These are phyloP conservation scores for Osmanthus fragrans DNA, from an alignment of 257 asterid species.

Conservation along the genomic window DNA sequence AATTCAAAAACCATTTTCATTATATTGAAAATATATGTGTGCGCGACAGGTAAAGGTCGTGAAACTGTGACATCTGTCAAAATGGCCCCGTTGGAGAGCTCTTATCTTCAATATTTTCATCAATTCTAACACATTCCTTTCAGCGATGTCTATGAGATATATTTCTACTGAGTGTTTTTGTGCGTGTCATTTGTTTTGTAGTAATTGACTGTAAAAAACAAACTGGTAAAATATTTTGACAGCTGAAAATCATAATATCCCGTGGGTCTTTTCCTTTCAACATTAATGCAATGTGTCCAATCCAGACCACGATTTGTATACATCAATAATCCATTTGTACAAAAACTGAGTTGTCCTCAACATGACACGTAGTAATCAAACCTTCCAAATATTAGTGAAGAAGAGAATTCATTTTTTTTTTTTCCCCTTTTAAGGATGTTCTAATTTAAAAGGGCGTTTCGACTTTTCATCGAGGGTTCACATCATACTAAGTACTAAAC, in stretches of 20 bases:
- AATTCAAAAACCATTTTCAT: not conserved
- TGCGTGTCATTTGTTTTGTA: slow-evolving; percentile 17
- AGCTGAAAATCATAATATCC: not conserved
- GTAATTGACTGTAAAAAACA: not conserved
- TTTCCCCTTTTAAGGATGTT: not conserved
- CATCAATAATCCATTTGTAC: slow-evolving; percentile 10
- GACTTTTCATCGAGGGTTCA: not conserved
- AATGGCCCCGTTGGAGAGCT: not conserved
- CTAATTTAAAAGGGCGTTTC: too few species aligned
- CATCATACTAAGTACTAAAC: not conserved
- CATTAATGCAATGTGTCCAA: slow-evolving; percentile 14
- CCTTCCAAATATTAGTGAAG: not conserved
- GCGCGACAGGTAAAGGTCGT: not conserved
- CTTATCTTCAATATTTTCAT: not conserved
- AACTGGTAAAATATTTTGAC: not conserved
- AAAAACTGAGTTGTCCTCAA: slow-evolving; percentile 3
- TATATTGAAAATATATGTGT: too few species aligned
- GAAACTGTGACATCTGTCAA: not conserved
- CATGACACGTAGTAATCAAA: slow-evolving; percentile 7
- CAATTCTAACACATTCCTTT: slow-evolving; percentile 16
- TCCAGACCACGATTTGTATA: not conserved
- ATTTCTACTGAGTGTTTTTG: slow-evolving; percentile 11
- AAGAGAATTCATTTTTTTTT: not conserved
- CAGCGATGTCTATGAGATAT: slow-evolving; percentile 4
- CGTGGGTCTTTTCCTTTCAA: not conserved